Evolutionary conservation across 2,329 filamentous ascomycete species (phyloP).

Genomic region (Aureobasidium pullulans): DNA sequence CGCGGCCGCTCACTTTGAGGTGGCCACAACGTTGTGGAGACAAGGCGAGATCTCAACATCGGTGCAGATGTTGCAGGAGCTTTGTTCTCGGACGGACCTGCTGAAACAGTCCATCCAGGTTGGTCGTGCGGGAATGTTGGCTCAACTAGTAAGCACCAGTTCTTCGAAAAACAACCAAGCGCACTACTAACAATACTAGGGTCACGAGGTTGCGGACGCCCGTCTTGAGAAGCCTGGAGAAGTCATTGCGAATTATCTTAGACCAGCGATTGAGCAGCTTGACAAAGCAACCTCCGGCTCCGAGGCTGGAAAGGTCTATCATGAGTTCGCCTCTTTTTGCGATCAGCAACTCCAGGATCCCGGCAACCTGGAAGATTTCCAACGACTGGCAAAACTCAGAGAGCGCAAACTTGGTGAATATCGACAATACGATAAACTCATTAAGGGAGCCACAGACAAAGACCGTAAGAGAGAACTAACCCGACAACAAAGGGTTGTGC

Average conservation of each 20-base stretch:
- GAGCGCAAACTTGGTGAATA: slow-evolving; percentile 1
- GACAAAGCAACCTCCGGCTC: slow-evolving; percentile 58
- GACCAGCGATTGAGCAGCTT: slow-evolving; percentile 75
- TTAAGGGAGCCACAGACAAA: slow-evolving; percentile 58
- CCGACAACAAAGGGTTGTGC: slow-evolving; percentile 54
- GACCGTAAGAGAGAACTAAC: slow-evolving; percentile 31
- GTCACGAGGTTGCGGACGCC: slow-evolving; percentile 81
- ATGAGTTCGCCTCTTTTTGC: slow-evolving; percentile 92
- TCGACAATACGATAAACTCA: slow-evolving; percentile 73
- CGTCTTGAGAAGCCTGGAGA: slow-evolving; percentile 83
- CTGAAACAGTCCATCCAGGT: slow-evolving; percentile 64
- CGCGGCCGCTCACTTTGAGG: slow-evolving; percentile 69
- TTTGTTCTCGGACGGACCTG: slow-evolving; percentile 56
- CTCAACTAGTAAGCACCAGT: slow-evolving; percentile 56
- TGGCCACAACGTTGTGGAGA: slow-evolving; percentile 87
- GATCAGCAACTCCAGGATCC: slow-evolving; percentile 87
- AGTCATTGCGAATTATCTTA: slow-evolving; percentile 80
- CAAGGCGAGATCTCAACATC: slow-evolving; percentile 84
- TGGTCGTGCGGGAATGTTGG: slow-evolving; percentile 70
- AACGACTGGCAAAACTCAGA: slow-evolving; percentile 69
- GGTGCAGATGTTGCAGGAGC: slow-evolving; percentile 75
- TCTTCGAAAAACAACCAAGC: neutral
- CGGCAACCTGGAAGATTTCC: slow-evolving; percentile 76
- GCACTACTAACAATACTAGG: slow-evolving; percentile 37
- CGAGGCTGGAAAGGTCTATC: slow-evolving; percentile 81